Conservation (phyloP, 176 grass and related monocot species). For the Themeda triandra region DNA sequence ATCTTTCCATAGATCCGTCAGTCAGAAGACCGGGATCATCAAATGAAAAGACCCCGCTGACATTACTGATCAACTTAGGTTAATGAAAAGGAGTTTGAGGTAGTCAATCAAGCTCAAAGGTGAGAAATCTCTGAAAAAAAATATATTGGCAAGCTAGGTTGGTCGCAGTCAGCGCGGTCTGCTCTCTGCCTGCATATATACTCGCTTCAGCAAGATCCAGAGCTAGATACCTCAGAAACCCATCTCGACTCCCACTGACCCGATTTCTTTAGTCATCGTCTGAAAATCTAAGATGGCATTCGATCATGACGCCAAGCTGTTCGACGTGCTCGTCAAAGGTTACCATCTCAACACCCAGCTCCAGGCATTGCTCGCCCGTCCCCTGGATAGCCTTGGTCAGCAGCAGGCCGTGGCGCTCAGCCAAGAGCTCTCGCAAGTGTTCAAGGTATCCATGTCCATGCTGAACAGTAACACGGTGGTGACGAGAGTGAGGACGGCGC, state of each 20-base stretch:
- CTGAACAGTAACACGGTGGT: not conserved
- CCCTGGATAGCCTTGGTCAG: slow-evolving; percentile 20
- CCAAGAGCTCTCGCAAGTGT: slow-evolving; percentile 33
- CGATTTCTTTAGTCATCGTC: not conserved
- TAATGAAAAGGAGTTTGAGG: slow-evolving; percentile 14
- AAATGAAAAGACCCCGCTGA: not conserved
- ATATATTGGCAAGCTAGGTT: not conserved
- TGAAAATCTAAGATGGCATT: slow-evolving; percentile 27
- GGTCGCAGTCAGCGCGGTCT: not conserved
- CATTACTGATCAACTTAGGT: slow-evolving; percentile 29
- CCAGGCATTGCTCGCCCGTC: slow-evolving; percentile 7
- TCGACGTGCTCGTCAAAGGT: slow-evolving; percentile 19
- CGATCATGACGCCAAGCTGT: slow-evolving; percentile 16
- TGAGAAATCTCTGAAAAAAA: not conserved
- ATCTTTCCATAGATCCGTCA: not conserved
- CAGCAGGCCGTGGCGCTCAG: slow-evolving; percentile 16
- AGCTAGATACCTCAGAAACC: not conserved
- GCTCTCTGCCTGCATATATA: slow-evolving; percentile 27
- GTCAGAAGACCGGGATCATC: slow-evolving; percentile 28
- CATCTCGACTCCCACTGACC: not conserved
- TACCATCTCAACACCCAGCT: slow-evolving; percentile 22
- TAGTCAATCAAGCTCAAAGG: slow-evolving; percentile 18
- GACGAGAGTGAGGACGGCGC: not conserved
- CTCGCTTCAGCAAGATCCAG: not conserved
- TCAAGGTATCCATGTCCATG: slow-evolving; percentile 30